A percentile compares a stretch with the other conserved stretches of the same genome.
These are phyloP conservation scores for Mariannaea elegans DNA, from an alignment of 2,329 filamentous ascomycete genomes.

Conservation along the genomic window DNA sequence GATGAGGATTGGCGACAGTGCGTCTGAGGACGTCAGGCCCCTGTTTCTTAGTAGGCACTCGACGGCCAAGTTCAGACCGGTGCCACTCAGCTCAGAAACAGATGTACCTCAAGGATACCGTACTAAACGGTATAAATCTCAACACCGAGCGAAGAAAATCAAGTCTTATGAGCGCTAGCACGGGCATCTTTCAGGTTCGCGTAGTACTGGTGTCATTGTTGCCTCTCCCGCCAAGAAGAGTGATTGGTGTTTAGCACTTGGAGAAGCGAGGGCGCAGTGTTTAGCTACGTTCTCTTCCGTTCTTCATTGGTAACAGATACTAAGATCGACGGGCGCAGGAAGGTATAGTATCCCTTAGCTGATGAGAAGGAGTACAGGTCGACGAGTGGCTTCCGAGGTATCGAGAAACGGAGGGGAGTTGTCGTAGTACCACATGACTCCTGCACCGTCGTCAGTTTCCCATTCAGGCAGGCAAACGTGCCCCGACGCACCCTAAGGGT, in stretches of 20 bases:
- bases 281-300: background rate
- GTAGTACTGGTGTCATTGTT: background rate
- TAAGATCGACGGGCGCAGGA: slow-evolving; percentile 3
- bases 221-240: background rate
- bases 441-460: slow-evolving; percentile 39
- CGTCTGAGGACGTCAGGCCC: background rate
- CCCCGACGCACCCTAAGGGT: slow-evolving; percentile 10
- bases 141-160: background rate
- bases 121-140: no score
- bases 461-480: background rate
- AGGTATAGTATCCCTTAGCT: background rate
- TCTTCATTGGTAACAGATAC: slow-evolving; percentile 1
- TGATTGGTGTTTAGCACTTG: background rate
- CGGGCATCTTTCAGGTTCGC: background rate
- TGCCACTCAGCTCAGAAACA: no score
- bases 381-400: slow-evolving; percentile 6
- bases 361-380: slow-evolving; percentile 2
- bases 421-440: slow-evolving; percentile 29
- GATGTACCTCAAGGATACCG: no score
- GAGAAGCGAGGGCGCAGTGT: no score
- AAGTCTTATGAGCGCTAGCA: background rate
- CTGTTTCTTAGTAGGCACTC: slow-evolving; percentile 9
- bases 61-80: no score
- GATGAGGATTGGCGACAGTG: slow-evolving; percentile 19
- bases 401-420: background rate